Conservation (phyloP, 176 grass and related monocot species). For the Rhynchospora breviuscula region DNA sequence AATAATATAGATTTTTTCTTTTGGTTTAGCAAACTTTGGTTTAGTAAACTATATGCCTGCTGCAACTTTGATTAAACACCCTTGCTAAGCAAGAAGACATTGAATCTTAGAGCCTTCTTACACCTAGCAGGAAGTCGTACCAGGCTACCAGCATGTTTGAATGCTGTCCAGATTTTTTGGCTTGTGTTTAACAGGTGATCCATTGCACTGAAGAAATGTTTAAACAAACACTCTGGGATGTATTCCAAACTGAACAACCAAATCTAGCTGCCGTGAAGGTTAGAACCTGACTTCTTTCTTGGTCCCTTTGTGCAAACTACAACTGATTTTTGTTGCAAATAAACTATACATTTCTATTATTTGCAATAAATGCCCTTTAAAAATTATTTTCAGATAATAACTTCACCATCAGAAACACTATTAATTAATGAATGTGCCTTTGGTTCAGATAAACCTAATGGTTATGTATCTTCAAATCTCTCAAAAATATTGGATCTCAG, state of each 20-base stretch:
- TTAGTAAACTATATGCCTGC: background rate
- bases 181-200: constrained; percentile 49
- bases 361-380: background rate
- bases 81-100: background rate
- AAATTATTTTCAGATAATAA: background rate
- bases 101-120: background rate
- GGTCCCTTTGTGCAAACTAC: background rate
- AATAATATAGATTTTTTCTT: background rate
- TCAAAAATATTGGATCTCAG: background rate
- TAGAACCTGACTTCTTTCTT: background rate
- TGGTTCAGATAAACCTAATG: background rate
- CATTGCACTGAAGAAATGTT: constrained; percentile 93
- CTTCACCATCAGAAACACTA: background rate
- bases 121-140: background rate
- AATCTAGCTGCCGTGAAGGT: constrained; percentile 63
- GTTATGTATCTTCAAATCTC: background rate
- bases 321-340: constrained; percentile 10
- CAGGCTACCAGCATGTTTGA: background rate
- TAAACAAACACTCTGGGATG: constrained; percentile 71
- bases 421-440: background rate
- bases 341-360: background rate
- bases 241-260: constrained; percentile 69
- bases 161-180: background rate
- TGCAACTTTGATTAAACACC: background rate
- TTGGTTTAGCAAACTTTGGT: background rate